Base-by-base conservation (phyloP, 352 stramenopile genomes). In the Globisporangium parvum region DNA sequence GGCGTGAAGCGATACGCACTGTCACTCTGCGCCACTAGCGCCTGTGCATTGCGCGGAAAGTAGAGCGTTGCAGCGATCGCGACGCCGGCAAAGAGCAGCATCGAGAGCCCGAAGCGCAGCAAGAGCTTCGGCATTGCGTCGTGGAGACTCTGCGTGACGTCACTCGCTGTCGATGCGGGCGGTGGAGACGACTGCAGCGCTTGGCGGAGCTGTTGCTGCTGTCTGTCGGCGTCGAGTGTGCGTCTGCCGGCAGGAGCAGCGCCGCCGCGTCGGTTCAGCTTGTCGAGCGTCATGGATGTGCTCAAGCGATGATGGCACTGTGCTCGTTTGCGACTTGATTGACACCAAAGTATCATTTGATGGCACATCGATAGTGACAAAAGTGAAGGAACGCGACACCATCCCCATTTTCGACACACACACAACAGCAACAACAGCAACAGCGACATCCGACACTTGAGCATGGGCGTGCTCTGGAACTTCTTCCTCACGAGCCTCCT, bases 391-490 rank as follows among this genome's bases (percentile, higher is more conserved):
- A 28, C 12, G 2, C 20, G 17, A 50, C 14, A 21, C 14, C 23
- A 20, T 10, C 35, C 9, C 41, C 48, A 53, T 45, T 45, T 45
- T 24, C 41, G 2, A 47, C 5, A 26, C 41, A 15, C 18, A 47
- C n/a, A n/a, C n/a, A n/a, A n/a, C n/a, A n/a, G n/a, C n/a, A n/a
- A n/a, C n/a, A n/a, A n/a, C n/a, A n/a, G n/a, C n/a, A n/a, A n/a
- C n/a, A n/a, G n/a, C n/a, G n/a, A n/a, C n/a, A n/a, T n/a, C n/a
- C n/a, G n/a, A n/a, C n/a, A n/a, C n/a, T n/a, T n/a, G n/a, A n/a
- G n/a, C n/a, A 95, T 95, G 85, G 79, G 84, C 50, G 81, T 91
- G 48, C 67, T 95, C 54, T 95, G 85, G 85, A 89, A 93, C 67
- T 89, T 95, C 62, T 78, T 95, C 64, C 79, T 93, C 35, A 85